Evolutionary conservation across 768 basidiomycete species (phyloP).

Genomic region (Paxillus rubicundulus): DNA sequence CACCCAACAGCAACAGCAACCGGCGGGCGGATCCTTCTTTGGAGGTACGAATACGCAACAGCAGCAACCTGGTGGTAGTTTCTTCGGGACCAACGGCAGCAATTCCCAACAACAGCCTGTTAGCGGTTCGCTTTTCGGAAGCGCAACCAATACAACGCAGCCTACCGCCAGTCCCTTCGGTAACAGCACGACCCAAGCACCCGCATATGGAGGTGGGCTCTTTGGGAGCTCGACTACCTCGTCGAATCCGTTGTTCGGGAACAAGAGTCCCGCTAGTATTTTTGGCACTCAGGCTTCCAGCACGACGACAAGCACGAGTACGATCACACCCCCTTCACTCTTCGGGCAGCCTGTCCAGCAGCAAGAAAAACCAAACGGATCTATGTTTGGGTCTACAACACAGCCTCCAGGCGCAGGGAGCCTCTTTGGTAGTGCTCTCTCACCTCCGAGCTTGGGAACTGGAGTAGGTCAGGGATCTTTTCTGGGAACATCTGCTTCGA

Average conservation of each 20-base stretch:
- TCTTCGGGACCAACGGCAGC: constrained; percentile 15
- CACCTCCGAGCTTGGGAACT: constrained; percentile 33
- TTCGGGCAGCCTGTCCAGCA: constrained; percentile 31
- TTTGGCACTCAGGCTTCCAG: constrained; percentile 30
- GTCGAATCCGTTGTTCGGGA: constrained; percentile 37
- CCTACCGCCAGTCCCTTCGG: constrained; percentile 29
- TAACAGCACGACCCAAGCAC: constrained; percentile 15
- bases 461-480: constrained; percentile 20
- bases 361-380: constrained; percentile 20
- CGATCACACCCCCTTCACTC: constrained; percentile 25
- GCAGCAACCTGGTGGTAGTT: constrained; percentile 18
- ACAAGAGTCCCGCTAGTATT: constrained; percentile 28
- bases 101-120: constrained; percentile 22
- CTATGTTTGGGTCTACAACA: constrained; percentile 31
- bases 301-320: constrained; percentile 1
- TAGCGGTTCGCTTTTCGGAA: constrained; percentile 26
- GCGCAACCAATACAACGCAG: constrained; percentile 10
- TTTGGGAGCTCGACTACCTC: constrained; percentile 28
- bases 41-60: constrained; percentile 19
- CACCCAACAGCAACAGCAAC: constrained; percentile 12
- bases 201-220: constrained; percentile 17
- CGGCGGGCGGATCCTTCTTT: constrained; percentile 18
- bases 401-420: constrained; percentile 27
- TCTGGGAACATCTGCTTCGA: constrained; percentile 30
- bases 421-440: constrained; percentile 37